Percentiles rank a stretch among this genome's conserved stretches.
Conservation (phyloP, 2,329 filamentous ascomycete genomes). For the Ploettnerulaceae sp. region DNA sequence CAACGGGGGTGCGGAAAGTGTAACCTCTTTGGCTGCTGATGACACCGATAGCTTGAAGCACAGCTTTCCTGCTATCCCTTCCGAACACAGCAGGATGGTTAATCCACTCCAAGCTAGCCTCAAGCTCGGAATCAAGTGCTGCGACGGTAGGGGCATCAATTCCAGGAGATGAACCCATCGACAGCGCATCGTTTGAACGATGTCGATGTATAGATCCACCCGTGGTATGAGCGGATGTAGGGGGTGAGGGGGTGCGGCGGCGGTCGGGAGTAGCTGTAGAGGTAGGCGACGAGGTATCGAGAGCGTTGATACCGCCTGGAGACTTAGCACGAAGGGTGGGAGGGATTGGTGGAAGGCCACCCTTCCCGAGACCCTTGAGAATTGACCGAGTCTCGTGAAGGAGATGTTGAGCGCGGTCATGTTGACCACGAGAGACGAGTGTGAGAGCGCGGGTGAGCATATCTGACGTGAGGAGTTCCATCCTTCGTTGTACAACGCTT, state of each 20-base stretch:
- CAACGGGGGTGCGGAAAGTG: conserved; percentile 86
- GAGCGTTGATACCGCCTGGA: conserved; percentile 8
- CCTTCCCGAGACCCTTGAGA: conserved; percentile 91
- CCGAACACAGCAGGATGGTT: conserved; percentile 93
- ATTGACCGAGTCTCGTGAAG: conserved; percentile 92
- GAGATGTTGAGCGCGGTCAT: conserved; percentile 88
- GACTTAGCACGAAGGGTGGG: conserved; percentile 44
- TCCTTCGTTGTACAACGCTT: conserved; percentile 88
- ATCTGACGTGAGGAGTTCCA: conserved; percentile 96
- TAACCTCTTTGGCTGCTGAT: conserved; percentile 92
- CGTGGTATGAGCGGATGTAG: conserved; percentile 36
- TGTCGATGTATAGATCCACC: conserved; percentile 43
- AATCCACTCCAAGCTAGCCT: conserved; percentile 93
- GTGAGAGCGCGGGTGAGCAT: conserved; percentile 94
- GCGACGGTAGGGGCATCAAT: conserved; percentile 79
- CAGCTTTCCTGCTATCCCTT: conserved; percentile 89
- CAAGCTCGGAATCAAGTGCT: conserved; percentile 85
- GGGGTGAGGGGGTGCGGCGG: conserved; percentile 40
- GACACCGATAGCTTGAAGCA: conserved; percentile 92
- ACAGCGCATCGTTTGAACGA: conserved; percentile 45
- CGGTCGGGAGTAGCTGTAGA: conserved; percentile 32
- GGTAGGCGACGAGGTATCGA: conserved; percentile 27
- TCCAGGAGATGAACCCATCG: conserved; percentile 58
- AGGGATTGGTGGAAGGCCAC: conserved; percentile 84
- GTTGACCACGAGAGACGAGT: conserved; percentile 83